phyloP scores from a whole-genome alignment of 768 basidiomycete species.

The Tricholoma hemisulphureum region DNA sequence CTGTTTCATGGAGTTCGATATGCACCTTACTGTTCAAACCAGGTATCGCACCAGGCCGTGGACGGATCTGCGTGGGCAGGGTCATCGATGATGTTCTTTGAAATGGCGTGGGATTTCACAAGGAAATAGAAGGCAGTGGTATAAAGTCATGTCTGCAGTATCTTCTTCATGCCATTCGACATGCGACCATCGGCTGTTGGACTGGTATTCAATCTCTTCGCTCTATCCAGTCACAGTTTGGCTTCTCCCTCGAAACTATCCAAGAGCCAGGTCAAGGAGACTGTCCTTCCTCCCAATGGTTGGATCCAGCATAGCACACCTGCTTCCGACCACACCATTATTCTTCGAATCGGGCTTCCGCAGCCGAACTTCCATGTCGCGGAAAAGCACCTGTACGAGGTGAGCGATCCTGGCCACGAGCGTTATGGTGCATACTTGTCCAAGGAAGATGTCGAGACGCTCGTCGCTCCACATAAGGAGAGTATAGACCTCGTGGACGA shows the following conservation, averaged over 20 bases:
- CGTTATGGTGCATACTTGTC: conserved; percentile 56
- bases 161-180: background rate
- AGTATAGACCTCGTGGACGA: conserved; percentile 53
- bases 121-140: too few relatives aligned
- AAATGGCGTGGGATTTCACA: too few relatives aligned
- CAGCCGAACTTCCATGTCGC: conserved; percentile 49
- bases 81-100: too few relatives aligned
- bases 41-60: too few relatives aligned
- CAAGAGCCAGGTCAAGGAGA: conserved; percentile 33
- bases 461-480: conserved; percentile 59
- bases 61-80: too few relatives aligned
- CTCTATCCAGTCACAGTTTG: conserved; percentile 5
- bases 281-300: conserved; percentile 38
- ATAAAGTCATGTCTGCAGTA: background rate
- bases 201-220: conserved; percentile 9
- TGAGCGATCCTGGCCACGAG: conserved; percentile 52
- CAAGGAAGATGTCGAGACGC: conserved; percentile 62
- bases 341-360: conserved; percentile 57
- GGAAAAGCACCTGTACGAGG: conserved; percentile 51
- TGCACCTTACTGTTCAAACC: too few relatives aligned
- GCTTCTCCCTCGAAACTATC: conserved; percentile 20
- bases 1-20: too few relatives aligned
- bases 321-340: conserved; percentile 43
- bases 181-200: conserved; percentile 14
- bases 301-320: conserved; percentile 51